A percentile compares a stretch with the other conserved stretches of the same genome.
Conservation (phyloP, 768 basidiomycete genomes). For the Zangia roseola region DNA sequence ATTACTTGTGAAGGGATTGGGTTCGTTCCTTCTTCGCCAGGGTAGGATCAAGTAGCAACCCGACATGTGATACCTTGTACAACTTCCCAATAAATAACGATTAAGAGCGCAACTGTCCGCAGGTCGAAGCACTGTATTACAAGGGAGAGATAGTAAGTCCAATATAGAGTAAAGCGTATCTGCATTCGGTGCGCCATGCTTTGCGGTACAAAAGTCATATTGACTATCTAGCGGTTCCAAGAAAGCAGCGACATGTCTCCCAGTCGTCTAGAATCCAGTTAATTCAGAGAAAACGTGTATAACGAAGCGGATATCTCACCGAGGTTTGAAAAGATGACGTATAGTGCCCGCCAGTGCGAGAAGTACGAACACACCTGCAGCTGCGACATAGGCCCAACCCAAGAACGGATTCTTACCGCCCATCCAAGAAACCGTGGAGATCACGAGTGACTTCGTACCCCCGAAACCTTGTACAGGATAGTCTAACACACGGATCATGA, state of each 20-base stretch:
- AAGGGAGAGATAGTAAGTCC: constrained; percentile 13
- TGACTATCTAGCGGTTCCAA: constrained; percentile 60
- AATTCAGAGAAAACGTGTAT: neutral
- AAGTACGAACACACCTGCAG: constrained; percentile 82
- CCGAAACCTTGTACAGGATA: constrained; percentile 89
- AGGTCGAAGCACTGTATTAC: constrained; percentile 22
- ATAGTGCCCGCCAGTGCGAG: constrained; percentile 88
- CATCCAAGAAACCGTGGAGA: constrained; percentile 98
- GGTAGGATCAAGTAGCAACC: neutral
- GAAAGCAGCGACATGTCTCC: constrained; percentile 87
- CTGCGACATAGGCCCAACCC: constrained; percentile 96
- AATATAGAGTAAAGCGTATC: constrained; percentile 18
- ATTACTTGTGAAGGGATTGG: constrained; percentile 69
- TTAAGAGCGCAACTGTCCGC: constrained; percentile 16
- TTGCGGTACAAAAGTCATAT: constrained; percentile 2
- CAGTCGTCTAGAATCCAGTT: constrained; percentile 52
- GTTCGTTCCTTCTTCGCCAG: constrained; percentile 33
- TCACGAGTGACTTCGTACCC: constrained; percentile 95
- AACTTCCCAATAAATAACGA: constrained; percentile 17
- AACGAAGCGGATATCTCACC: constrained; percentile 44
- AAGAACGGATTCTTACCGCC: constrained; percentile 98
- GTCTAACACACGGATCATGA: constrained; percentile 48
- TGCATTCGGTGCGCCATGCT: neutral
- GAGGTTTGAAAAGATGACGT: constrained; percentile 89
- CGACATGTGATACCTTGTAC: neutral